These are phyloP conservation scores for Nigrospora osmanthi DNA, from an alignment of 2,329 filamentous ascomycete genomes.

Conservation along the genomic window DNA sequence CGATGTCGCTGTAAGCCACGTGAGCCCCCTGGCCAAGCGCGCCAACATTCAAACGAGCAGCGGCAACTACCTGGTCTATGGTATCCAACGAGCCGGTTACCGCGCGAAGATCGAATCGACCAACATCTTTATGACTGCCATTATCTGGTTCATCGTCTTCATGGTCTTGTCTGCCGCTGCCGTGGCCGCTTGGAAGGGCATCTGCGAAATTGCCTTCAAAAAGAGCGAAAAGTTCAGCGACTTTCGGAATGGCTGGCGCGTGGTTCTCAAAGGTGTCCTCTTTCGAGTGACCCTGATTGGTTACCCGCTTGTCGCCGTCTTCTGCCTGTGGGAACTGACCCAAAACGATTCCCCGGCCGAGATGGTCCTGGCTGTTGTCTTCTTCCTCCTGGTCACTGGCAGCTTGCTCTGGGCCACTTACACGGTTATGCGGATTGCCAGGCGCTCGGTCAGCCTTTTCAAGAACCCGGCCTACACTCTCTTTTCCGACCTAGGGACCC, in stretches of 20 bases:
- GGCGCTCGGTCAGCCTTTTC: conserved; percentile 82
- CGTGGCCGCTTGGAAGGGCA: conserved; percentile 72
- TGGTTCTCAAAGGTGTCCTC: conserved; percentile 86
- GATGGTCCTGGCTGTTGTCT: conserved; percentile 81
- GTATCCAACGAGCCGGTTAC: conserved; percentile 87
- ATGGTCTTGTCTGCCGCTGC: conserved; percentile 65
- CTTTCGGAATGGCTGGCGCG: conserved; percentile 90
- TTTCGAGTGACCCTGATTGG: conserved; percentile 87
- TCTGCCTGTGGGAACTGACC: conserved; percentile 92
- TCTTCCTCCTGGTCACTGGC: conserved; percentile 71
- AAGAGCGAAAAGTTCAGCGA: conserved; percentile 79
- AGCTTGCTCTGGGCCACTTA: conserved; percentile 79
- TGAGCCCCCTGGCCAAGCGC: conserved; percentile 40
- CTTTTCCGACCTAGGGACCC: conserved; percentile 85
- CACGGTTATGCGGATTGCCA: conserved; percentile 85
- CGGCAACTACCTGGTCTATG: conserved; percentile 59
- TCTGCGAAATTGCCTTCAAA: conserved; percentile 70
- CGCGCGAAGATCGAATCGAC: conserved; percentile 76
- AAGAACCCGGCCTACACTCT: conserved; percentile 96
- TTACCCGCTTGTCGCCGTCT: conserved; percentile 82
- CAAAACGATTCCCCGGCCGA: conserved; percentile 77
- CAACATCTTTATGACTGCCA: conserved; percentile 88
- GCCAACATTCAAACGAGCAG: conserved; percentile 44
- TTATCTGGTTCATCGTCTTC: conserved; percentile 84
- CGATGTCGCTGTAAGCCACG: conserved; percentile 20